Evolutionary conservation across 78 protist species (phyloP).

Genomic region (Planoprotostelium fungivorum): DNA sequence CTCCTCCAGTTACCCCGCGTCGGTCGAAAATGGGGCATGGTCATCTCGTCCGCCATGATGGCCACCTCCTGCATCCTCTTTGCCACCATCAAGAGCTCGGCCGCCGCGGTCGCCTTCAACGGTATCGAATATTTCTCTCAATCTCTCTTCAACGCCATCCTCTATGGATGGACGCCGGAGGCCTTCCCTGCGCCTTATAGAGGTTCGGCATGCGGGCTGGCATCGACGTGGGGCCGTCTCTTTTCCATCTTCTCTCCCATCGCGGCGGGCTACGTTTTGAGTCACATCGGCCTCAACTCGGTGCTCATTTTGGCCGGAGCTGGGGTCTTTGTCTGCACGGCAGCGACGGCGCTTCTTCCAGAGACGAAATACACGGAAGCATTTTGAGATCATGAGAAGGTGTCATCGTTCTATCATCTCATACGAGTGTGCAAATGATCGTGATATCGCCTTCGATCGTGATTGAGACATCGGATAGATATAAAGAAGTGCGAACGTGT

Average conservation of each 20-base stretch:
- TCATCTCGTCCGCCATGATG: background rate
- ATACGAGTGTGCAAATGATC: no score
- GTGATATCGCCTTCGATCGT: no score
- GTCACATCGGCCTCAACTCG: background rate
- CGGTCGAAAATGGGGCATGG: background rate
- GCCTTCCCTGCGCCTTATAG: background rate
- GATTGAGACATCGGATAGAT: no score
- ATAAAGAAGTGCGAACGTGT: no score
- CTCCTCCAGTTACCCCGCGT: background rate
- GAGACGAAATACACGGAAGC: background rate
- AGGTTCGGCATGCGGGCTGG: background rate
- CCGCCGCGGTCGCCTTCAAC: background rate
- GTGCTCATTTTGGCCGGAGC: background rate
- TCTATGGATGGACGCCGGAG: background rate
- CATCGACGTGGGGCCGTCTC: background rate
- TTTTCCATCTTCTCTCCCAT: background rate
- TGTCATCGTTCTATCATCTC: no score
- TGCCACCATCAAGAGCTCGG: background rate
- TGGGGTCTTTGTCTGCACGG: background rate
- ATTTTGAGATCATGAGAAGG: background rate
- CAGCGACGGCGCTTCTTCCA: background rate
- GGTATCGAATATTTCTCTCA: background rate
- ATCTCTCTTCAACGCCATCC: background rate
- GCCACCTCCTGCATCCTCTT: background rate
- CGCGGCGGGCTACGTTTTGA: background rate